Conservation (phyloP, 371 early-diverging fungal species). For the Paraphysoderma sedebokerense region DNA sequence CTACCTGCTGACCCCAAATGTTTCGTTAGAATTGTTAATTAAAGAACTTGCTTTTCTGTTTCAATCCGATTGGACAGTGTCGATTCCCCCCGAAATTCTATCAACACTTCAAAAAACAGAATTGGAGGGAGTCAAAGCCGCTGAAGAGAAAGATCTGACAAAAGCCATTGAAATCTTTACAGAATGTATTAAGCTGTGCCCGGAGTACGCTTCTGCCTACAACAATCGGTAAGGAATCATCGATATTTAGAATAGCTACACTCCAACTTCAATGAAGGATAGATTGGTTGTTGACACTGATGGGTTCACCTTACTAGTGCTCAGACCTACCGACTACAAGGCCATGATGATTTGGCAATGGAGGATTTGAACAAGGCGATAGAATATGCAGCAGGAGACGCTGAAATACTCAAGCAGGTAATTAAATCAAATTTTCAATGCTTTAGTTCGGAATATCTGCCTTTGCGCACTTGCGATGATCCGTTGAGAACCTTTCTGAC, state of each 20-base stretch:
- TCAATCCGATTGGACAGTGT: too few relatives aligned
- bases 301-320: conserved; percentile 23
- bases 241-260: background rate
- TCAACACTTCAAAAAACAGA: conserved; percentile 25
- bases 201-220: conserved; percentile 57
- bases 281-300: background rate
- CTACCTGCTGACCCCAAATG: too few relatives aligned
- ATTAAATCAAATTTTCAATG: background rate
- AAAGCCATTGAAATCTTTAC: conserved; percentile 25
- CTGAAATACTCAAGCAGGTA: conserved; percentile 49
- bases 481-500: too few relatives aligned
- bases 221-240: conserved; percentile 48
- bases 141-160: conserved; percentile 23
- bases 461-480: too few relatives aligned
- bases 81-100: conserved; percentile 11
- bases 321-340: conserved; percentile 51
- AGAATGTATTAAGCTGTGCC: conserved; percentile 30
- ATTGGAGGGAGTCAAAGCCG: conserved; percentile 19
- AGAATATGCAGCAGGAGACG: conserved; percentile 31
- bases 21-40: too few relatives aligned
- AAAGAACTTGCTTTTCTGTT: too few relatives aligned
- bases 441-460: background rate
- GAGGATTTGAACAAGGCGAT: conserved; percentile 57
- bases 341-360: conserved; percentile 31
- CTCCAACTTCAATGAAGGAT: background rate